These are phyloP conservation scores for Hordeum marinum DNA, from an alignment of 176 grass and related monocot genomes.

Conservation along the genomic window DNA sequence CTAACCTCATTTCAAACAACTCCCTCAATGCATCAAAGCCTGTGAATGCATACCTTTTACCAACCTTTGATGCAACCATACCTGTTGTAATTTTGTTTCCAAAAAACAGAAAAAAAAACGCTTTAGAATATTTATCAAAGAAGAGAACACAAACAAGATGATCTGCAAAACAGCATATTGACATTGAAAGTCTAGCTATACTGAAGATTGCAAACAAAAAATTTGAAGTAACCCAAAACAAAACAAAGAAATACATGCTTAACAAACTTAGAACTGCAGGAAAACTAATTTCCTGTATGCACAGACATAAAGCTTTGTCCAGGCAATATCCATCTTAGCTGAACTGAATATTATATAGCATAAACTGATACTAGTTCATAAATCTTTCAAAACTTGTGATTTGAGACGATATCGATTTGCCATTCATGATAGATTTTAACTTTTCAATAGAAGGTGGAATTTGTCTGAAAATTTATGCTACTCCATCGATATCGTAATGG, in stretches of 20 bases:
- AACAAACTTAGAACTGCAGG: conserved; percentile 9
- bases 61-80: conserved; percentile 97
- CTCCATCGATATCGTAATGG: neutral
- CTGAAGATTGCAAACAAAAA: neutral
- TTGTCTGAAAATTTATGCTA: neutral
- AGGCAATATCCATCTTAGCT: conserved; percentile 1
- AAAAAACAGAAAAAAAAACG: conserved; percentile 9
- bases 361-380: neutral
- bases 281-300: neutral
- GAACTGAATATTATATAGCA: neutral
- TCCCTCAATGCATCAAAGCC: conserved; percentile 92
- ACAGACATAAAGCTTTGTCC: neutral
- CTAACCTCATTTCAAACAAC: conserved; percentile 83
- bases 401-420: neutral
- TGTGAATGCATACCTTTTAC: conserved; percentile 93
- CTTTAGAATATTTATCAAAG: conserved; percentile 18
- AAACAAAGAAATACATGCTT: neutral
- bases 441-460: neutral
- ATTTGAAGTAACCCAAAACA: neutral
- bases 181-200: neutral
- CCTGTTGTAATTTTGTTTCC: conserved; percentile 39
- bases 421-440: conserved; percentile 7
- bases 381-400: neutral
- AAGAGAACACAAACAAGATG: neutral
- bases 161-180: neutral